Evolutionary conservation across 2,329 filamentous ascomycete genomes (phyloP).

Genomic region (Paracamarosporium sp.): DNA sequence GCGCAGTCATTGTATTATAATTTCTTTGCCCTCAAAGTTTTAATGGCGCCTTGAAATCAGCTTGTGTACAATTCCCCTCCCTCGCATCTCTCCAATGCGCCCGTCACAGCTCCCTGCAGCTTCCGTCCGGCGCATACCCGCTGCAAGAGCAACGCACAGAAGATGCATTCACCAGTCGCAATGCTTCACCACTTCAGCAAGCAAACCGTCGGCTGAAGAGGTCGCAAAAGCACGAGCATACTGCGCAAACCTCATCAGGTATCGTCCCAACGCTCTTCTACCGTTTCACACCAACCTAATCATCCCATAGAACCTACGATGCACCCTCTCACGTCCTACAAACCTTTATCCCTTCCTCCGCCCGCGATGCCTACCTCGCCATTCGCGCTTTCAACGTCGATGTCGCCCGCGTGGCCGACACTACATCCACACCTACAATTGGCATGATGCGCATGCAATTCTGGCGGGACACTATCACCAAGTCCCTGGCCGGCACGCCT

Average conservation of each 20-base stretch:
- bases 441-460: slow-evolving; percentile 92
- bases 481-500: slow-evolving; percentile 77
- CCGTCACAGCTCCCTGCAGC: slow-evolving; percentile 25
- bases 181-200: slow-evolving; percentile 25
- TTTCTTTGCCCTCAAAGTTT: background rate
- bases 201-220: slow-evolving; percentile 51
- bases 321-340: slow-evolving; percentile 86
- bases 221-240: slow-evolving; percentile 63
- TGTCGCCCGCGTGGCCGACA: slow-evolving; percentile 86
- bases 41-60: slow-evolving; percentile 1
- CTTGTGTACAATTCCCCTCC: background rate
- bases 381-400: slow-evolving; percentile 93
- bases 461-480: slow-evolving; percentile 85
- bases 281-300: slow-evolving; percentile 11
- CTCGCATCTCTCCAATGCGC: slow-evolving; percentile 28
- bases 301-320: slow-evolving; percentile 74
- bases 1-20: background rate
- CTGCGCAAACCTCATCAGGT: slow-evolving; percentile 66
- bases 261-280: slow-evolving; percentile 22
- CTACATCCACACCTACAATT: slow-evolving; percentile 85
- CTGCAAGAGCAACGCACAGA: slow-evolving; percentile 4
- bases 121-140: slow-evolving; percentile 23
- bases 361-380: slow-evolving; percentile 84
- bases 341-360: slow-evolving; percentile 78
- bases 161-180: slow-evolving; percentile 32